Evolutionary conservation across 192 early-diverging fungal genomes (phyloP), one percentile per base, ranked within the genome.

Genomic region (Entomortierella lignicola): DNA sequence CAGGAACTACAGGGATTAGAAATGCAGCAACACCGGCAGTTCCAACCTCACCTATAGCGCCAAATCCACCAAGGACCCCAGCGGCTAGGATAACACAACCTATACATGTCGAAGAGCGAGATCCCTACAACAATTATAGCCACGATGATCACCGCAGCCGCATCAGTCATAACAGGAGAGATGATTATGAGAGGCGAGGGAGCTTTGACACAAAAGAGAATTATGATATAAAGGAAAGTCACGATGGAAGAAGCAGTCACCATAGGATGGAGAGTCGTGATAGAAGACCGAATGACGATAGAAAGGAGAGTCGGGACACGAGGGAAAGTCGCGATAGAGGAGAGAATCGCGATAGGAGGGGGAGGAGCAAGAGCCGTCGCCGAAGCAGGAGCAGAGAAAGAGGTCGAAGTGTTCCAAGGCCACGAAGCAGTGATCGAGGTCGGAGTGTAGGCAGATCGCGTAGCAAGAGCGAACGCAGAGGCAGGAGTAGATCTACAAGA

Each of bases 401-500:
- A 42, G 65, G 63, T 50, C 30, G n/a, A 10, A 52, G 44, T 4
- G 13, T n/a, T n/a, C n/a, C n/a, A n/a, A n/a, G n/a, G n/a, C n/a
- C n/a, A n/a, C n/a, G 43, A 39, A 31, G 37, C 42, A 58, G 41
- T 21, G 61, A 31, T 3, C 34, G 65, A 21, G 56, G 56, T 2
- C 42, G 66, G 0, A 64, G 63, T 25, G 26, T 39, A 48, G 6
- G 50, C 47, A 55, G 52, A 48, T 29, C 34, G 4, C 56, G 67
- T 6, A 60, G 70, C 42, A 73, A 32, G 50, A 73, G 71, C 26
- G 42, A 51, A 13, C 8, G 11, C 27, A 50, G 71, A 43, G 65
- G 71, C n/a, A 52, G 56, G 26, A 74, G 72, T 29, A 52, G 72
- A 41, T 54, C 72, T 8, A 54, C 41, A 4, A 59, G 72, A 27